Evolutionary conservation across 1,284 basidiomycete species (phyloP), one percentile per base, ranked within the genome.

Genomic region (Cryptococcus hybrid): DNA sequence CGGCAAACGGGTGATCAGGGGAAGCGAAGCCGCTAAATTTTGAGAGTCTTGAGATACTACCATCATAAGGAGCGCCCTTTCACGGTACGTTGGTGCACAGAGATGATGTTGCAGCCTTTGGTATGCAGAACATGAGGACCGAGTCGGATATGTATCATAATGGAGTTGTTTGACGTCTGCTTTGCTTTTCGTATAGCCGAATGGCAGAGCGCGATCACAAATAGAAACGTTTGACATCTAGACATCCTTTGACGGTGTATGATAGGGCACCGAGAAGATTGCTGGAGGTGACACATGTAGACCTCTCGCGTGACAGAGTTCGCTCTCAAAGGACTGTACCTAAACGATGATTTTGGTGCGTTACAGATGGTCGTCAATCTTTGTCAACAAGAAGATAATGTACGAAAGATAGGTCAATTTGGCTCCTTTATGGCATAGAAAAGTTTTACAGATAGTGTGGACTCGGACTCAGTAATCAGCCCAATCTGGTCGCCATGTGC

Each of bases 401-500:
- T 30, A 7, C 7, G n/a, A 7, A 12, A 7, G 12, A 24, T 15
- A 7, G 12, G 12, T 0, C 34, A 30, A n/a, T 13, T n/a, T 30
- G 46, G 7, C 8, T 35, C 34, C 5, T 47, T 6, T 12, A 13
- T 7, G 12, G 46, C n/a, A 12, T 12, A 30, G 46, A 4, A 35
- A 9, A 35, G 46, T 30, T 18, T 24, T 47, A 12, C 34, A n/a
- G 18, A 30, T n/a, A 36, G 13, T 51, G 37, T 15, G 39, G 30
- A 34, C 12, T 35, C 36, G 37, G 15, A 12, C 35, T 47, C 43
- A 46, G 9, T 13, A 66, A 37, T 58, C 63, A 3, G 64, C 62
- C 75, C 75, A 77, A 3, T 54, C 51, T 8, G 75, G 73, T 37
- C 62, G 61, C 51, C 61, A 55, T 7, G 44, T 47, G 24, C 42